Evolutionary conservation across 768 basidiomycete species (phyloP).

Genomic region (Cystofilobasidium capitatum): DNA sequence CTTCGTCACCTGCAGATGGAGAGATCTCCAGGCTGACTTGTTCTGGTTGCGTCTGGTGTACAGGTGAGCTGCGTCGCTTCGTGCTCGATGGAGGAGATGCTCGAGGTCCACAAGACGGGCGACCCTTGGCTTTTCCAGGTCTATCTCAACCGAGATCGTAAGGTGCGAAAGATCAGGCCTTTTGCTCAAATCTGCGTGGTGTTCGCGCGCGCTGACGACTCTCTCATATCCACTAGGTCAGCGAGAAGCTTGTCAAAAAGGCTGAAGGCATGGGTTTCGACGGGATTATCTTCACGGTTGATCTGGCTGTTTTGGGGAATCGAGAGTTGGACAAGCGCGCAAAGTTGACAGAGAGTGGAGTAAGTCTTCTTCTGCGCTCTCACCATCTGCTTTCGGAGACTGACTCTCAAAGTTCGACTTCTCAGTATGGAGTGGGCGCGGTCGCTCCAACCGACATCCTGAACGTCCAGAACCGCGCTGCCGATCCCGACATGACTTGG

Average conservation of each 20-base stretch:
- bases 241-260: slow-evolving; percentile 14
- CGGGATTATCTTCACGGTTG: slow-evolving; percentile 24
- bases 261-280: slow-evolving; percentile 14
- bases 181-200: background rate
- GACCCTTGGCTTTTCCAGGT: slow-evolving; percentile 38
- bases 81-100: slow-evolving; percentile 41
- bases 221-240: background rate
- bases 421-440: background rate
- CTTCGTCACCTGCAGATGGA: no score
- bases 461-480: background rate
- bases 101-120: slow-evolving; percentile 33
- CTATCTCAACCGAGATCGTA: slow-evolving; percentile 17
- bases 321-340: slow-evolving; percentile 18
- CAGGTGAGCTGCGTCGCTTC: slow-evolving; percentile 31
- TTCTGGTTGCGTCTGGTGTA: no score
- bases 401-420: no score
- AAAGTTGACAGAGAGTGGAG: background rate
- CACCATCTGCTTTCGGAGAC: background rate
- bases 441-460: slow-evolving; percentile 1
- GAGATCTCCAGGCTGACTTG: no score
- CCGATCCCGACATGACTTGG: slow-evolving; percentile 1
- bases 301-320: slow-evolving; percentile 17
- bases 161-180: background rate
- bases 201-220: background rate
- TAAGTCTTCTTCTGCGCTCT: background rate